Evolutionary conservation across 371 early-diverging fungal genomes (phyloP), one percentile per base, ranked within the genome.

Genomic region (Haplosporangium sp.): DNA sequence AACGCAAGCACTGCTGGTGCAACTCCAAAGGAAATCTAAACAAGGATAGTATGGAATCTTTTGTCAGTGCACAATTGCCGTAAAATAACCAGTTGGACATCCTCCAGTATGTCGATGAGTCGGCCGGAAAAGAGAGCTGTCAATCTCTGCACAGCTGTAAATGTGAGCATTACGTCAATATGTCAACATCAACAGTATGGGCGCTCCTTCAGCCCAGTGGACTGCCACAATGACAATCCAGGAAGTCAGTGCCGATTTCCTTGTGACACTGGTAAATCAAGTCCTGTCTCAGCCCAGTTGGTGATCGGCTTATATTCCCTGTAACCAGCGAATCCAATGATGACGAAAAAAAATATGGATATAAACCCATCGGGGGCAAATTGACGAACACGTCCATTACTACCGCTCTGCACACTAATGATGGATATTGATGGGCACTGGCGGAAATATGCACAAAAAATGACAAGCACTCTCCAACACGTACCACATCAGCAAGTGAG

Each of bases 1-100:
- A 91, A 96, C 13, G 91, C 96, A 38, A 95, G 84, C 5, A 92
- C 92, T 18, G 95, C 94, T 6, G 95, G 95, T 14, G 96, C 96
- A 14, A 96, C 83, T 11, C 95, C 95, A 81, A 96, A 95, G 2
- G 92, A 92, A 58, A 92, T 87, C 91, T 90, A 76, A 40, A 42
- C 59, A 36, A 18, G 48, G 18, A 46, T 46, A 7, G 16, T 21
- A 21, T 47, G 23, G 16, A 50, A 45, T 7, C 12, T 47, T 12
- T 48, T 29, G 57, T 46, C 42, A 67, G n/a, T 29, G 9, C 5
- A 6, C 29, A 29, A 29, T 29, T 18, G 18, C 12, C 11, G 37
- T 51, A 54, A 55, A 38, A 47, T 14, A 50, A 37, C 50, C 50
- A 60, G 48, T 37, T 38, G 50, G 50, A 37, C 60, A 47, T 23